Percentiles rank a stretch among this genome's conserved stretches.
phyloP scores from a whole-genome alignment of 805 yeast species.

The Candida nanaspora region DNA sequence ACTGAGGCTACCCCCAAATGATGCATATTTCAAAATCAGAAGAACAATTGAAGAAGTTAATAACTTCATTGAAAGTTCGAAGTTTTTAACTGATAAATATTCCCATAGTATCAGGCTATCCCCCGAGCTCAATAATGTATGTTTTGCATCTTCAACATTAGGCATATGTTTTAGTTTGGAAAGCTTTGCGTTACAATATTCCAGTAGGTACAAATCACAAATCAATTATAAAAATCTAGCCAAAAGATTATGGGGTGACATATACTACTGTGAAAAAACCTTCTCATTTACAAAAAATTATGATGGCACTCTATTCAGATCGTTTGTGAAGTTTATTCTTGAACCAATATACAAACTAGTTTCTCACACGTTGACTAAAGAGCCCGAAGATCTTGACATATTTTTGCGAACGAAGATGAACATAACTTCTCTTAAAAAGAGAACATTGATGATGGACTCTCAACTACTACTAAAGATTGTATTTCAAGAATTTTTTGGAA shows the following conservation, averaged over 20 bases:
- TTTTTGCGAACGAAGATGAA: constrained; percentile 44
- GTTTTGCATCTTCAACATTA: constrained; percentile 65
- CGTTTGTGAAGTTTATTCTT: constrained; percentile 61
- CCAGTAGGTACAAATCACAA: constrained; percentile 22
- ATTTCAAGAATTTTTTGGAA: constrained; percentile 46
- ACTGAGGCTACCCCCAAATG: constrained; percentile 63
- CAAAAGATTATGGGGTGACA: constrained; percentile 70
- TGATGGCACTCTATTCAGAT: constrained; percentile 18
- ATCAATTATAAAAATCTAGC: constrained; percentile 36
- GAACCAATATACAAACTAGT: constrained; percentile 77
- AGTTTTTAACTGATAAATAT: constrained; percentile 12
- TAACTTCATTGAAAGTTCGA: constrained; percentile 27
- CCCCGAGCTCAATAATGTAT: constrained; percentile 59
- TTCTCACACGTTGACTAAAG: constrained; percentile 50
- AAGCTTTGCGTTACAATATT: constrained; percentile 55
- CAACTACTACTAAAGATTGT: constrained; percentile 50
- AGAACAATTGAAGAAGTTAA: constrained; percentile 61
- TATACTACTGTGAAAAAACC: constrained; percentile 37
- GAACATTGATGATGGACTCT: constrained; percentile 44
- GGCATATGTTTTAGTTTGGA: constrained; percentile 59
- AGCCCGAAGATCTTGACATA: constrained; percentile 33
- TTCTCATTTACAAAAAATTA: constrained; percentile 36
- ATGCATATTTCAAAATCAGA: constrained; percentile 63
- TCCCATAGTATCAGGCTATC: constrained; percentile 32
- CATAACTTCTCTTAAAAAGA: constrained; percentile 31